phyloP scores from a whole-genome alignment of 1,284 basidiomycete species.

The Malassezia dermatis region DNA sequence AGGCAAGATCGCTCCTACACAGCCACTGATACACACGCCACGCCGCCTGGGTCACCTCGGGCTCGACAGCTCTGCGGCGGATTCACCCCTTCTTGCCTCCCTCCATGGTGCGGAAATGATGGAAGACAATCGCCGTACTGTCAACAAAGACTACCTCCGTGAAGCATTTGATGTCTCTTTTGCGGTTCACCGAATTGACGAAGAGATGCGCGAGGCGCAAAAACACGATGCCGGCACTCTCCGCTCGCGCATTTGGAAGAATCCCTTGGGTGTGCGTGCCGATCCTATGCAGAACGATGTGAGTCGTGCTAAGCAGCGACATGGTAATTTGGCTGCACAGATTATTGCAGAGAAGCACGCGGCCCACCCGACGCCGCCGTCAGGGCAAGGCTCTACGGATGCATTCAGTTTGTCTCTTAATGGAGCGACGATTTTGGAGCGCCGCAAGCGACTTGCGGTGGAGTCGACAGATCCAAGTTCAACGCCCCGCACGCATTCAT shows the following conservation, averaged over 20 bases:
- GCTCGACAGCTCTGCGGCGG: conserved; percentile 50
- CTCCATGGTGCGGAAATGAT: conserved; percentile 53
- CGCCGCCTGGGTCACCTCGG: background rate
- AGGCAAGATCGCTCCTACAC: background rate
- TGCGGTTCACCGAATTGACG: conserved; percentile 97
- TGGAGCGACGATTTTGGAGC: conserved; percentile 38
- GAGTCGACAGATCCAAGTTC: background rate
- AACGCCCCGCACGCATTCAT: background rate
- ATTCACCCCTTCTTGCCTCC: conserved; percentile 78
- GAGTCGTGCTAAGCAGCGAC: conserved; percentile 32
- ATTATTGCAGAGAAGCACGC: conserved; percentile 33
- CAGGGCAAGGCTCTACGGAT: conserved; percentile 45
- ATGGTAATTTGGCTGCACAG: conserved; percentile 45
- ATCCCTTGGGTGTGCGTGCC: conserved; percentile 52
- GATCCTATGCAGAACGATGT: conserved; percentile 49
- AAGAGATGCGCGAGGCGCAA: conserved; percentile 63
- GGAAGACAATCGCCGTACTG: conserved; percentile 45
- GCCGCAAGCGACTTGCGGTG: conserved; percentile 20
- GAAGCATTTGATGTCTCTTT: conserved; percentile 99
- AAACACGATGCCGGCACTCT: background rate
- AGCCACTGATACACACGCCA: background rate
- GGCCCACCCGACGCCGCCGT: conserved; percentile 28
- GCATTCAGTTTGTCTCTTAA: conserved; percentile 40
- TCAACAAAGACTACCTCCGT: conserved; percentile 56
- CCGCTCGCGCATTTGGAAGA: background rate